Base-by-base conservation (phyloP, 495 filamentous ascomycete species). In the Ramalina intermedia region DNA sequence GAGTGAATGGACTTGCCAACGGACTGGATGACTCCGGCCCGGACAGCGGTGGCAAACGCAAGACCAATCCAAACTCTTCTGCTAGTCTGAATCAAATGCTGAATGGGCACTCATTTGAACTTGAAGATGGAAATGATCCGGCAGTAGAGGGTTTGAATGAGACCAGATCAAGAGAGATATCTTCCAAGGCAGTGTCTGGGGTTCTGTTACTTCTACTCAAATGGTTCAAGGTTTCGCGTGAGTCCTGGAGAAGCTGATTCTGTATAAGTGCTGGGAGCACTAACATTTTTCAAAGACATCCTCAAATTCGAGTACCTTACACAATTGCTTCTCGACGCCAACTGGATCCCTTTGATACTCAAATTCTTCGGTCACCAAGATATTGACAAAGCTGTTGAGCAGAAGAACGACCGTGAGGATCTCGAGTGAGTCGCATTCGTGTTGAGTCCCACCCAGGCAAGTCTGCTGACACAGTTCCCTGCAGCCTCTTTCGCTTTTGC, bases 181-280 rank as follows among this genome's bases (percentile, higher is more conserved):
- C 81, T 16, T 79, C 78, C 24, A 98, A 98, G 65, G 90, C 89
- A 3, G 81, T 94, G 6, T 90, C 87, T 35, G 89, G 82, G 0
- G 81, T 87, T 50, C 64, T 96, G 39, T 64, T 96, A 29, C 75
- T 94, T 24, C 61, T 98, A 21, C 62, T 96, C 47, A 96, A 96
- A 66, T 98, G 91, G 91, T 86, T 96, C 60, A 93, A 95, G 63
- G 70, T 90, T 53, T 94, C 87, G 51, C 90, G 89, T 94, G 67
- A 68, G 85, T 69, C 13, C 27, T 48, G 41, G 26, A 12, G 12
- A 9, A 33, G 1, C 6, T 9, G 12, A 11, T 9, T 8, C 8
- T 27, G 17, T 48, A 8, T 47, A 2, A 6, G 18, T n/a, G 21
- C 14, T 43, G 1, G 16, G 14, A 13, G 6, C 16, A 6, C 13